Percentiles rank a stretch among this genome's conserved stretches.
Evolutionary conservation across 2,329 filamentous ascomycete species (phyloP).

Genomic region (Botrytis medusae): DNA sequence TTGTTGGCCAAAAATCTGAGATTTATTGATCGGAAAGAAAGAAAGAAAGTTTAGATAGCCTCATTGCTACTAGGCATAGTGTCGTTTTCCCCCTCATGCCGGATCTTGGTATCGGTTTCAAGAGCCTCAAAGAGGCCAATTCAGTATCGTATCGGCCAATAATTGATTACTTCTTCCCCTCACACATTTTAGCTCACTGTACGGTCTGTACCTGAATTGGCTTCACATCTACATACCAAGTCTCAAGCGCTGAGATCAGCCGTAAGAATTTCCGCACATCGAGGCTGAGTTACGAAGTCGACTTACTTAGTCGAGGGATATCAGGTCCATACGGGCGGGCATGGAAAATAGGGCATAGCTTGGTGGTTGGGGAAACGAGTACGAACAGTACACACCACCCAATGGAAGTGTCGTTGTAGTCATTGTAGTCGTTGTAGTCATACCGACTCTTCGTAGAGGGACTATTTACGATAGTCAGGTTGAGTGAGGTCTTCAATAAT

Average conservation of each 20-base stretch:
- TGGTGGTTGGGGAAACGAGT: neutral
- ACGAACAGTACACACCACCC: neutral
- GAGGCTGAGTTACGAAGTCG: slow-evolving; percentile 8
- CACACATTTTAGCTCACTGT: neutral
- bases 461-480: neutral
- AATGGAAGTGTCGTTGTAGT: neutral
- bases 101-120: neutral
- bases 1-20: neutral
- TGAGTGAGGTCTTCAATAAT: neutral
- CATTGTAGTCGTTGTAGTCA: neutral
- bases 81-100: neutral
- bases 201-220: neutral
- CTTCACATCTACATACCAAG: neutral
- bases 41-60: neutral
- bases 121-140: neutral
- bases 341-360: neutral
- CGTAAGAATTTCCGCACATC: neutral
- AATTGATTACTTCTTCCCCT: neutral
- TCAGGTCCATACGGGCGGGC: too few species aligned
- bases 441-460: neutral
- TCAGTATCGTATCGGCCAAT: neutral
- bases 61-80: neutral
- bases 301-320: neutral
- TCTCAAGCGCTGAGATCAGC: slow-evolving; percentile 11
- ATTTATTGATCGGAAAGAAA: neutral